Evolutionary conservation across 768 basidiomycete genomes (phyloP), one percentile per base, ranked within the genome.

Genomic region (Russula emetica): DNA sequence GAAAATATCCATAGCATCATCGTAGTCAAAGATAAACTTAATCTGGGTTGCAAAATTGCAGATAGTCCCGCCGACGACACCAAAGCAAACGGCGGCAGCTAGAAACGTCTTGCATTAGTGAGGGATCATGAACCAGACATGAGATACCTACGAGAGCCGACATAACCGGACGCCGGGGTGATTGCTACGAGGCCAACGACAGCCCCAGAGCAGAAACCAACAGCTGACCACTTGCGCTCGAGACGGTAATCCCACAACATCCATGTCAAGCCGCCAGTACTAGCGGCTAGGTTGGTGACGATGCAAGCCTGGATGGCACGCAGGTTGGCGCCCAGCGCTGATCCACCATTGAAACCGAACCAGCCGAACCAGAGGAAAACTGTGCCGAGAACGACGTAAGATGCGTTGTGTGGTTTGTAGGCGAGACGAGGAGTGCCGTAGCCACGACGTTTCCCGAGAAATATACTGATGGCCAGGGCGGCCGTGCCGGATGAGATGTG

Each of bases 11-110:
- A 93, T 83, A 16, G 88, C 82, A 71, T 93, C 91, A 64, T 93
- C 91, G 69, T 85, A 91, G 34, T 80, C 78, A 67, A 85, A 77
- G 32, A 90, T 55, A 73, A 90, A 92, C 77, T 98, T 98, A 72
- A 98, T 82, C 70, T 96, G 88, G 4, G 96, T 98, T n/a, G 93
- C 91, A 74, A 92, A 93, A 76, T 98, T 98, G 78, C 92, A 97
- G 2, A 86, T 68, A 0, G 87, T 89, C 20, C 91, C 91, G 0
- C 87, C 90, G 70, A 92, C 77, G 67, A 95, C 80, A 45, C 96
- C 96, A 72, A 92, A 95, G 1, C 87, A 78, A 5, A 96, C 86
- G 3, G 92, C 79, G 22, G 96, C 94, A 20, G 91, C 85, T 84
- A 72, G 42, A 58, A 26, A 44, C 18, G 36, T 14, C 14, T 51